Evolutionary conservation across 2,329 filamentous ascomycete genomes (phyloP).

Genomic region (Epichloe baconii): DNA sequence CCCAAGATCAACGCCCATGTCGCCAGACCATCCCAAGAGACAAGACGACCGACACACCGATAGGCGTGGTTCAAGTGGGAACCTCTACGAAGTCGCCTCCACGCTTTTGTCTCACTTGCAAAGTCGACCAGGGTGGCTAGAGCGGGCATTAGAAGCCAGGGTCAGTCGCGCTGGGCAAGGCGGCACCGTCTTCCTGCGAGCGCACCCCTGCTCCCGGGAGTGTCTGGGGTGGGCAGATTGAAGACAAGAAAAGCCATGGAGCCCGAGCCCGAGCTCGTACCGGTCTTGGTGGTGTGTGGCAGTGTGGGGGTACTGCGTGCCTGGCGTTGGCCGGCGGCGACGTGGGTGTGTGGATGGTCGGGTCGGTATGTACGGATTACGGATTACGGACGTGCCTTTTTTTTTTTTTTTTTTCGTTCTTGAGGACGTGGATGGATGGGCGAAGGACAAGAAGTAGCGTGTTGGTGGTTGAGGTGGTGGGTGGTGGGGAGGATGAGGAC

Average conservation of each 20-base stretch:
- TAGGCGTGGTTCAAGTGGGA: slow-evolving; percentile 10
- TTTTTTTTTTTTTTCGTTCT: background rate
- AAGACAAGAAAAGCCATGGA: slow-evolving; percentile 4
- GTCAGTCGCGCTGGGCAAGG: slow-evolving; percentile 7
- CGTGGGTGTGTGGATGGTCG: slow-evolving; percentile 1
- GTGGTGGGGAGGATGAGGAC: no score
- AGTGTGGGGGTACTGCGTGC: slow-evolving; percentile 5
- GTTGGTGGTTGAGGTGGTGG: background rate
- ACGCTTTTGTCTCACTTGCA: slow-evolving; percentile 37
- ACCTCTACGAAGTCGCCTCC: slow-evolving; percentile 11
- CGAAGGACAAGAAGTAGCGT: background rate
- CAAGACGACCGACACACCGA: slow-evolving; percentile 6
- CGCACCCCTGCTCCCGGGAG: slow-evolving; percentile 4
- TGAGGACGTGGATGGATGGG: background rate
- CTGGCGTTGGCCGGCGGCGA: slow-evolving; percentile 3
- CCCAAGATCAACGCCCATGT: slow-evolving; percentile 26
- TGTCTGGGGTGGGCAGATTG: slow-evolving; percentile 6
- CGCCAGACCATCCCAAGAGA: slow-evolving; percentile 7
- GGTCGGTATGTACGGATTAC: background rate
- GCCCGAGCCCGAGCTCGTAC: slow-evolving; percentile 6
- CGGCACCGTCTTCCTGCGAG: slow-evolving; percentile 5
- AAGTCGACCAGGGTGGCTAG: slow-evolving; percentile 25
- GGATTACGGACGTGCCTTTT: no score
- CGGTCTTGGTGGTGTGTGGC: slow-evolving; percentile 1
- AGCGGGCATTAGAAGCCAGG: slow-evolving; percentile 9